A percentile compares a stretch with the other conserved stretches of the same genome.
Conservation (phyloP, 2,329 filamentous ascomycete species). For the Cercospora sp. region DNA sequence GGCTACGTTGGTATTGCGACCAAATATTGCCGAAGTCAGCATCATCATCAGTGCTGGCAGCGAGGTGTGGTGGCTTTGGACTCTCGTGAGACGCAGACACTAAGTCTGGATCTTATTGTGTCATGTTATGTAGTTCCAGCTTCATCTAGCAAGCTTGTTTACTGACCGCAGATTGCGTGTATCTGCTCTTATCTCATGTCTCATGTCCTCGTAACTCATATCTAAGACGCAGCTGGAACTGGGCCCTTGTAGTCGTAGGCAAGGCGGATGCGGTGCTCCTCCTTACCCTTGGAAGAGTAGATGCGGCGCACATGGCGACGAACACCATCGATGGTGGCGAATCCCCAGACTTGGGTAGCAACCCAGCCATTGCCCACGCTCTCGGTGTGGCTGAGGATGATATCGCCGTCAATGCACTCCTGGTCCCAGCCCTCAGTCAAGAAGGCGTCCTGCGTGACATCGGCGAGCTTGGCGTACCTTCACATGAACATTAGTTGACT, state of each 20-base stretch:
- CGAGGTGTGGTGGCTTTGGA: too few species aligned
- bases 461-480: constrained; percentile 43
- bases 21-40: background rate
- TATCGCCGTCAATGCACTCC: constrained; percentile 47
- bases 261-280: constrained; percentile 43
- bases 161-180: background rate
- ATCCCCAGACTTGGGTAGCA: constrained; percentile 56
- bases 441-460: constrained; percentile 45
- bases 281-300: constrained; percentile 42
- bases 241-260: constrained; percentile 45
- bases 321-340: constrained; percentile 45
- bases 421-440: constrained; percentile 61
- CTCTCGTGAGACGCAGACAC: background rate
- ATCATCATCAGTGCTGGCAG: too few species aligned
- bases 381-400: constrained; percentile 53
- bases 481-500: background rate
- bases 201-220: constrained; percentile 8
- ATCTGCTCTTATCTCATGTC: background rate
- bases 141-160: background rate
- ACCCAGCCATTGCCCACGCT: constrained; percentile 55
- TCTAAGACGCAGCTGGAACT: constrained; percentile 5
- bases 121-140: background rate
- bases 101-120: background rate
- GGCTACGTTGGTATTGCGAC: background rate
- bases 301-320: constrained; percentile 43